These are phyloP conservation scores for Penicillium atrosanguineum DNA, from an alignment of 495 filamentous ascomycete genomes.

Conservation along the genomic window DNA sequence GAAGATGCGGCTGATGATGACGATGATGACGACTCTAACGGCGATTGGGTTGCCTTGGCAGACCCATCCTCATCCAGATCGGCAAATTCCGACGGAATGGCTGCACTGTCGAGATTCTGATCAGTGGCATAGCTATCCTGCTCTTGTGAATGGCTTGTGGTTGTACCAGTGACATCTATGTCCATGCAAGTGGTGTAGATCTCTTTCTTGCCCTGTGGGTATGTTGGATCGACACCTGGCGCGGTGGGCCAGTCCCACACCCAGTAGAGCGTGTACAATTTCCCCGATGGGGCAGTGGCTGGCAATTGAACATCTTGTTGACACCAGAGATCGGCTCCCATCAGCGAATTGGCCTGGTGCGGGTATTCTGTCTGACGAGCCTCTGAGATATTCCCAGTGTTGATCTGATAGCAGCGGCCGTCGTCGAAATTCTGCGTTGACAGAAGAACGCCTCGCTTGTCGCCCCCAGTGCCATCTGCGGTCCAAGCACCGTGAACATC, in stretches of 20 bases:
- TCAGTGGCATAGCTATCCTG: conserved; percentile 22
- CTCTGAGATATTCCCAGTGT: conserved; percentile 48
- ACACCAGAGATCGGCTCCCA: conserved; percentile 62
- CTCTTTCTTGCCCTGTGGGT: conserved; percentile 58
- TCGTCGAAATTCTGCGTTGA: conserved; percentile 78
- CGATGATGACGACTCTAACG: neutral
- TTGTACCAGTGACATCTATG: conserved; percentile 53
- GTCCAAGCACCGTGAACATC: conserved; percentile 75
- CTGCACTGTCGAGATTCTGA: conserved; percentile 38
- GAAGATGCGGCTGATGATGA: neutral
- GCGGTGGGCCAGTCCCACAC: conserved; percentile 84
- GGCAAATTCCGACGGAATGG: conserved; percentile 38
- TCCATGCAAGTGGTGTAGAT: conserved; percentile 84
- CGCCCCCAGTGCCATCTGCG: conserved; percentile 69
- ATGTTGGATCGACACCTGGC: conserved; percentile 39
- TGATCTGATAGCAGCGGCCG: conserved; percentile 76
- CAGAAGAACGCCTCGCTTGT: conserved; percentile 69
- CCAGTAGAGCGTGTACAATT: conserved; percentile 77
- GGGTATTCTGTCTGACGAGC: conserved; percentile 52
- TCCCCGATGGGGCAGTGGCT: conserved; percentile 47
- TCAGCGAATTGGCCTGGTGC: conserved; percentile 38
- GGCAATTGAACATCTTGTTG: conserved; percentile 77
- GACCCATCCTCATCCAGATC: conserved; percentile 14
- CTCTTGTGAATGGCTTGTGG: conserved; percentile 10
- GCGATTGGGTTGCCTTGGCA: neutral